Evolutionary conservation across 2,329 filamentous ascomycete species (phyloP).

Genomic region (Claviceps sp.): DNA sequence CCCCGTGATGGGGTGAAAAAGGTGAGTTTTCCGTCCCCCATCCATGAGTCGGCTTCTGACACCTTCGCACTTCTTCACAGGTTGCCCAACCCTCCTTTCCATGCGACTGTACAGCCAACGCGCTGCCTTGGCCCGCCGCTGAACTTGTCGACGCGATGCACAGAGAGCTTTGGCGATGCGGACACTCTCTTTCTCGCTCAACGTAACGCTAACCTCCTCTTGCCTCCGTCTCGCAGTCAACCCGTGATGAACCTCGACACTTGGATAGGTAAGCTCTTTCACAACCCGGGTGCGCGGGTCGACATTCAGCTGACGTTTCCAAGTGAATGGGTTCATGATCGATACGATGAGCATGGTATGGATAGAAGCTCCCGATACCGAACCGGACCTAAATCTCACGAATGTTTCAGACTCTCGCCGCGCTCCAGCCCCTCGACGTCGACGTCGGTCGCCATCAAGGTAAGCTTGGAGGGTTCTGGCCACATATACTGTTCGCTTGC

Average conservation of each 20-base stretch:
- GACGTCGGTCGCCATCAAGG: conserved; percentile 30
- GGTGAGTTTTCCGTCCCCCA: conserved; percentile 34
- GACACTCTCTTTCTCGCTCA: conserved; percentile 20
- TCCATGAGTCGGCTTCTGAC: not conserved
- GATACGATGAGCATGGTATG: conserved; percentile 62
- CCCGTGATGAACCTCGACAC: conserved; percentile 49
- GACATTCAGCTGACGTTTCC: conserved; percentile 11
- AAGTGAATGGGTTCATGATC: conserved; percentile 91
- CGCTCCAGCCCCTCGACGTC: conserved; percentile 27
- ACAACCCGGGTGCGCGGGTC: not conserved
- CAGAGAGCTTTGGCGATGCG: conserved; percentile 17
- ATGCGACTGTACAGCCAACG: conserved; percentile 12
- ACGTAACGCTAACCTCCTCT: conserved; percentile 14
- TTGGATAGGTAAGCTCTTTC: conserved; percentile 49
- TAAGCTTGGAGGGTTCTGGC: conserved; percentile 10
- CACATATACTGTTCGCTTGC: not conserved
- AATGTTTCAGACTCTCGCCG: conserved; percentile 23
- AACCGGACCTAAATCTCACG: conserved; percentile 10
- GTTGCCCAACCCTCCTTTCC: conserved; percentile 22
- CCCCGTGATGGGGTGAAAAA: conserved; percentile 84
- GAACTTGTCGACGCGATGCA: conserved; percentile 17
- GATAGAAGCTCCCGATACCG: not conserved
- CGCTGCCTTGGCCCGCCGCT: conserved; percentile 16
- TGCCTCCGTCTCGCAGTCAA: conserved; percentile 38
- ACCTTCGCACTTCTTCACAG: conserved; percentile 10